Evolutionary conservation across 345 rosid species (phyloP).

Genomic region (Reutealis trisperma): DNA sequence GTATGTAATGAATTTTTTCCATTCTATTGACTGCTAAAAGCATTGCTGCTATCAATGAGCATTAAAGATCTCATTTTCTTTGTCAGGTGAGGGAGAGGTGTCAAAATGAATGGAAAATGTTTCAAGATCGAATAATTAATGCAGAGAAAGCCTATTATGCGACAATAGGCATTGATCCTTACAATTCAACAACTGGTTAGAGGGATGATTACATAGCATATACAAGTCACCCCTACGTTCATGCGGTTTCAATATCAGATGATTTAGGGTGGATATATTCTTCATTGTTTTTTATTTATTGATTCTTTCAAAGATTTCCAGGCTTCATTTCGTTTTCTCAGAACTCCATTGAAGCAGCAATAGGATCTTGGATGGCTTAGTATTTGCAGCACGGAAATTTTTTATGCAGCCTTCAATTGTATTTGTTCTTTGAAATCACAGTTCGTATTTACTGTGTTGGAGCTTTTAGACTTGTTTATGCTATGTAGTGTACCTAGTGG

Average conservation of each 20-base stretch:
- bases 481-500: no score
- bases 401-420: no score
- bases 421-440: no score
- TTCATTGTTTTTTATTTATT: neutral
- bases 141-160: slow-evolving; percentile 68
- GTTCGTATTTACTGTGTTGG: no score
- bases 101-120: slow-evolving; percentile 77
- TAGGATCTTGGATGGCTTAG: no score
- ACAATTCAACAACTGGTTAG: slow-evolving; percentile 29
- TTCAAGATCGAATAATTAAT: slow-evolving; percentile 54
- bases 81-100: slow-evolving; percentile 86
- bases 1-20: slow-evolving; percentile 30
- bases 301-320: no score
- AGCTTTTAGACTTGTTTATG: no score
- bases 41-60: neutral
- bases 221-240: neutral
- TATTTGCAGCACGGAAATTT: no score
- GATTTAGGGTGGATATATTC: neutral
- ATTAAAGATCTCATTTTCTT: neutral
- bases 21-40: neutral
- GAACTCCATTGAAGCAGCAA: no score
- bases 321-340: no score
- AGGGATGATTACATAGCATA: no score
- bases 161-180: slow-evolving; percentile 36
- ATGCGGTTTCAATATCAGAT: slow-evolving; percentile 1